Base-by-base conservation (phyloP, 1,139 yeast genomes). In the Geotrichum australiense region DNA sequence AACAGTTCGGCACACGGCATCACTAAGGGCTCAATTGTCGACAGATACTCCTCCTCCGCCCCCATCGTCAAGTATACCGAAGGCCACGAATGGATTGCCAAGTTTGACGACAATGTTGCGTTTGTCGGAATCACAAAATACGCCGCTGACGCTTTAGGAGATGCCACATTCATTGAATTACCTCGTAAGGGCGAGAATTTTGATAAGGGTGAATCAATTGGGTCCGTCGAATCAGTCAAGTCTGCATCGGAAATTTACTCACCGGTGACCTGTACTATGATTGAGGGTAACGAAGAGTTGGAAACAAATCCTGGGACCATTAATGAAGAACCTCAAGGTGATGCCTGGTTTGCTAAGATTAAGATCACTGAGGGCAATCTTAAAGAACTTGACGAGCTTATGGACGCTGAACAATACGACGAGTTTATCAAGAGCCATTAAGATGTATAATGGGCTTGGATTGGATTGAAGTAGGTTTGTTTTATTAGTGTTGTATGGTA, bases 61-160 rank as follows among this genome's bases (percentile, higher is more conserved):
- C 64, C 64, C 26, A 38, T 46, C 19, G 73, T 83, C 51, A 78
- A 76, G 64, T 89, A 76, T 70, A 85, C 98, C 14, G 68, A 71
- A 43, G 96, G 91, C 59, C 99, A 91, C 69, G 99, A 91, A 68
- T 91, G 97, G 96, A 68, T 93, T 48, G 91, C 95, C 2, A 93
- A 84, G 61, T 15, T 15, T 6, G 73, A 74, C 26, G 96, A 89
- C 63, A 85, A 86, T 47, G 71, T 79, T 26, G 67, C 93, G 2
- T 87, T 81, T 54, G 71, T 91, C 28, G 99, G 99, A 28, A 87
- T 91, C 64, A 89, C 98, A 48, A 78, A 76, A 56, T 89, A 91
- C 62, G 99, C 99, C 25, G 82, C 96, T 33, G 96, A 89, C 57
- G 95, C 98, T n/a, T 74, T 91, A 49, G 98, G 98, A 36, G 99